A percentile compares a stretch with the other conserved stretches of the same genome.
phyloP scores from a whole-genome alignment of 164 flowering plant genomes.

The Chimonanthus praecox region DNA sequence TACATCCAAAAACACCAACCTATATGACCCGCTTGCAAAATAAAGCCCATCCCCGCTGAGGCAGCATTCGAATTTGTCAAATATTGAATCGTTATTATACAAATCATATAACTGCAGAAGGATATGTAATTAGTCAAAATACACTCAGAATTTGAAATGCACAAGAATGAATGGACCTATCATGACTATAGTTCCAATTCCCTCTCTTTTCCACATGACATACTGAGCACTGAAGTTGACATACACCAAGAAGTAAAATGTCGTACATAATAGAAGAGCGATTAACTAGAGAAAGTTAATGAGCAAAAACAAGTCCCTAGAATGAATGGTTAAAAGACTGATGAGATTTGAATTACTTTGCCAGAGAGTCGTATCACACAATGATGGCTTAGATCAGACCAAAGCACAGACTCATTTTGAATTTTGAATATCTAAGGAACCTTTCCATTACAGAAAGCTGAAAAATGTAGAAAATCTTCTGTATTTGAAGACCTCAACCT shows the following conservation, averaged over 20 bases:
- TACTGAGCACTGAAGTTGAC: no score
- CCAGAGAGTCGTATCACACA: no score
- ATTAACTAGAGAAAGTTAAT: no score
- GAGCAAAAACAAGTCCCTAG: no score
- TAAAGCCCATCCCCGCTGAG: constrained; percentile 85
- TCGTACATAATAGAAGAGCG: no score
- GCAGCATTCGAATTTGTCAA: constrained; percentile 98
- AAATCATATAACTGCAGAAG: constrained; percentile 76
- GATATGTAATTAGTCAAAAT: constrained; percentile 3
- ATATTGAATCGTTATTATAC: constrained; percentile 93
- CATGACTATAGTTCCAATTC: not conserved
- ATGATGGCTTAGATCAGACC: no score
- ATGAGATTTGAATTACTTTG: no score
- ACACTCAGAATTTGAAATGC: not conserved
- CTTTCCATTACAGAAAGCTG: not conserved
- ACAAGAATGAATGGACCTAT: not conserved
- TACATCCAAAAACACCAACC: constrained; percentile 32
- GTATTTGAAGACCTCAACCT: not conserved
- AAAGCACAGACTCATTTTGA: not conserved
- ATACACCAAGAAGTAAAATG: no score
- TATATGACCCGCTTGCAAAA: constrained; percentile 94
- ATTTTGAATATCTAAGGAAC: not conserved
- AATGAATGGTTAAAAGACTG: no score
- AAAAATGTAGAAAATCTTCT: not conserved
- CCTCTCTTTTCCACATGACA: not conserved